Percentiles rank a stretch among this genome's conserved stretches.
Conservation (phyloP, 176 grass and related monocot genomes). For the Oryza brachyantha region DNA sequence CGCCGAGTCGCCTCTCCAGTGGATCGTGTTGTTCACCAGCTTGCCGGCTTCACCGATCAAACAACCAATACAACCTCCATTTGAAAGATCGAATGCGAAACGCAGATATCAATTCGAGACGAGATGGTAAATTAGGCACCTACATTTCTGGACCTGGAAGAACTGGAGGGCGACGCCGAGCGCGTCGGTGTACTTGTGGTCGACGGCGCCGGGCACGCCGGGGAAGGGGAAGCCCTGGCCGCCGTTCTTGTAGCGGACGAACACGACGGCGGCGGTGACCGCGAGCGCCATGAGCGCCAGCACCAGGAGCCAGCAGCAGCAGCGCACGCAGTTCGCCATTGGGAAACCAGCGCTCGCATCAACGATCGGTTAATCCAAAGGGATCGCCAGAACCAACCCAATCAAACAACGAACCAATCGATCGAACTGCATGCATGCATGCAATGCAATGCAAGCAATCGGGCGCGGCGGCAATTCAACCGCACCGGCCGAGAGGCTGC, state of each 20-base stretch:
- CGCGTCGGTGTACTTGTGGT: constrained; percentile 59
- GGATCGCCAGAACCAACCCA: not conserved
- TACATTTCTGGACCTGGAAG: constrained; percentile 96
- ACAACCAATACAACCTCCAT: not conserved
- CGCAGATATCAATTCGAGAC: too few species aligned
- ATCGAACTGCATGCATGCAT: not conserved
- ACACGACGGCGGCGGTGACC: constrained; percentile 45
- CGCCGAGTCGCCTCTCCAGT: constrained; percentile 85
- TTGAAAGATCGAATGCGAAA: not conserved
- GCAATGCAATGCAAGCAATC: too few species aligned
- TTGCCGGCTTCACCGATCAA: constrained; percentile 52
- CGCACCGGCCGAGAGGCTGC: not conserved
- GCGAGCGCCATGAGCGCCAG: constrained; percentile 51
- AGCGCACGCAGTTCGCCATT: constrained; percentile 48
- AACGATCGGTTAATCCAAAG: too few species aligned
- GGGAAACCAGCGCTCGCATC: not conserved
- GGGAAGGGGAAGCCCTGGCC: constrained; percentile 32
- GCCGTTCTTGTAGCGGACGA: constrained; percentile 49
- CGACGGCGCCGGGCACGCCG: constrained; percentile 28
- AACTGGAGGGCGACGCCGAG: constrained; percentile 70
- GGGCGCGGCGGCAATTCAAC: not conserved
- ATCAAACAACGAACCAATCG: not conserved
- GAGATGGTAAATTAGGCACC: not conserved
- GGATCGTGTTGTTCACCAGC: constrained; percentile 71
- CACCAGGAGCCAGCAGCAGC: constrained; percentile 64